A percentile compares a stretch with the other conserved stretches of the same genome.
Evolutionary conservation across 2,329 filamentous ascomycete species (phyloP).

Genomic region (Rugonectria rugulosa): DNA sequence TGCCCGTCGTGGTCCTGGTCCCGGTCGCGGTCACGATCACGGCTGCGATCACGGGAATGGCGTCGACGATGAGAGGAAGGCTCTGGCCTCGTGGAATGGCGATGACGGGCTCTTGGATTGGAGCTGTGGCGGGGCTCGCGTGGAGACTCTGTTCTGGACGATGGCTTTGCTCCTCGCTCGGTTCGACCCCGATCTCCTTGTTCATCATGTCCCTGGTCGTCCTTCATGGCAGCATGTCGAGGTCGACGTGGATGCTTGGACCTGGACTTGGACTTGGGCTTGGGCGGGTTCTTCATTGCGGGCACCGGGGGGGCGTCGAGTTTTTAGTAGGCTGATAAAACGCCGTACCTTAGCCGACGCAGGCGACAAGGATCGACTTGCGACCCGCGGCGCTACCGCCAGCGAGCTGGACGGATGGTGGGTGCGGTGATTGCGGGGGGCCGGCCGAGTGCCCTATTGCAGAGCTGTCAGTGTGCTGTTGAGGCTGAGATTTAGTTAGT

Average conservation of each 20-base stretch:
- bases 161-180: conserved; percentile 44
- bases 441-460: conserved; percentile 3
- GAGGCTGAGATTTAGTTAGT: background rate
- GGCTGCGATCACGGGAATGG: conserved; percentile 49
- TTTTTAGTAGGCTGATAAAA: conserved; percentile 49
- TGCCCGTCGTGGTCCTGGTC: conserved; percentile 44
- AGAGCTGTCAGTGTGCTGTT: conserved; percentile 4
- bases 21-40: conserved; percentile 46
- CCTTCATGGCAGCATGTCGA: conserved; percentile 53
- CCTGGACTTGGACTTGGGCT: conserved; percentile 42
- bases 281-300: conserved; percentile 41
- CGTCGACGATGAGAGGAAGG: conserved; percentile 47
- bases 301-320: conserved; percentile 42
- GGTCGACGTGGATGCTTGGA: conserved; percentile 45
- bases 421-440: conserved; percentile 24
- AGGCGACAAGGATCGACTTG: conserved; percentile 32
- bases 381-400: conserved; percentile 30
- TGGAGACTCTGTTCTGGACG: conserved; percentile 43
- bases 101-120: conserved; percentile 42
- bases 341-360: conserved; percentile 50
- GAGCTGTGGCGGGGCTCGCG: conserved; percentile 41
- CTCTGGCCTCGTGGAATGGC: conserved; percentile 43
- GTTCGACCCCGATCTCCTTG: conserved; percentile 47
- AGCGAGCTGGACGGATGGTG: conserved; percentile 14
- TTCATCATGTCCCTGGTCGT: conserved; percentile 47